Conservation (phyloP, 2,329 filamentous ascomycete genomes). For the Aspergillus sp. region DNA sequence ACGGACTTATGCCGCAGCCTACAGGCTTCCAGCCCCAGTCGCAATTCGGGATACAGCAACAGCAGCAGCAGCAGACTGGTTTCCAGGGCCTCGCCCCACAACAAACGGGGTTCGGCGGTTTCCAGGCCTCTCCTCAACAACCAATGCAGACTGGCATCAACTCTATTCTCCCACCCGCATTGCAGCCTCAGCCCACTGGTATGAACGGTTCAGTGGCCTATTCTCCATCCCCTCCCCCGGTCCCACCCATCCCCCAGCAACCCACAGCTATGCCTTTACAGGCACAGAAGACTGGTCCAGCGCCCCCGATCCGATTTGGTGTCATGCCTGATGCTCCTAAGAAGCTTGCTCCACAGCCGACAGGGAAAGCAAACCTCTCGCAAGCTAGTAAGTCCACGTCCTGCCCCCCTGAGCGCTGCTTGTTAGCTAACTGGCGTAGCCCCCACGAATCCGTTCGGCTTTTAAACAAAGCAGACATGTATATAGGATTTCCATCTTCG, state of each 20-base stretch:
- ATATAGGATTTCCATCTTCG: constrained; percentile 26
- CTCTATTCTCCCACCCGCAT: constrained; percentile 54
- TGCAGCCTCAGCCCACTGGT: constrained; percentile 52
- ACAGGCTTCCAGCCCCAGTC: constrained; percentile 49
- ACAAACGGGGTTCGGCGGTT: constrained; percentile 54
- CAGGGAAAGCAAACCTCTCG: constrained; percentile 85
- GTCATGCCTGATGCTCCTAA: constrained; percentile 68
- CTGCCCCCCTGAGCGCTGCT: neutral
- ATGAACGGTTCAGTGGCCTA: constrained; percentile 53
- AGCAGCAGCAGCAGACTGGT: constrained; percentile 50
- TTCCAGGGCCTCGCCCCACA: constrained; percentile 51
- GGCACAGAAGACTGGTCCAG: constrained; percentile 79
- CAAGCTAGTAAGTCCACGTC: constrained; percentile 82
- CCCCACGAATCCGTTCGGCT: constrained; percentile 70
- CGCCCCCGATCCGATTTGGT: constrained; percentile 87
- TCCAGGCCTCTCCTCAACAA: constrained; percentile 48
- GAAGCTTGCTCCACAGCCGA: constrained; percentile 80
- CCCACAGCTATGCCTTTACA: constrained; percentile 63
- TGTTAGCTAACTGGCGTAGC: constrained; percentile 44
- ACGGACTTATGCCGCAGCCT: constrained; percentile 45
- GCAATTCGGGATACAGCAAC: constrained; percentile 47
- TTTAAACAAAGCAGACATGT: constrained; percentile 45
- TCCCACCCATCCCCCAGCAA: constrained; percentile 60
- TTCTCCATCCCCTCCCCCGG: constrained; percentile 52
- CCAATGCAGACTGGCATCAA: constrained; percentile 50